phyloP scores from a whole-genome alignment of 495 filamentous ascomycete genomes.

The Penicillium coprophilum region DNA sequence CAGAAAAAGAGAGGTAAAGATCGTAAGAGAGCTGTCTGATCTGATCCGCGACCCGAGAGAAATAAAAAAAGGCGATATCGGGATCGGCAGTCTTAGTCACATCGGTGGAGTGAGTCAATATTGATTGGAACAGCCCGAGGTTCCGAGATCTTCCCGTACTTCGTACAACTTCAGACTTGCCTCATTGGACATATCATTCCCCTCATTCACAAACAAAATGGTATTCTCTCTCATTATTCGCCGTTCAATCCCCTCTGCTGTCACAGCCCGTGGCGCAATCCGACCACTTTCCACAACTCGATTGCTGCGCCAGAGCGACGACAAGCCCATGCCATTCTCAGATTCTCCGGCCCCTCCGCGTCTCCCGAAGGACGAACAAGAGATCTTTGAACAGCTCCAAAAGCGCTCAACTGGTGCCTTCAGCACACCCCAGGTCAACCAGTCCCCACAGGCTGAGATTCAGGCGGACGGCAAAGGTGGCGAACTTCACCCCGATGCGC shows the following conservation, averaged over 20 bases:
- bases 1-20: constrained; percentile 3
- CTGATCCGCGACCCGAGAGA: constrained; percentile 14
- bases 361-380: constrained; percentile 84
- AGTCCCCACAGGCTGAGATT: constrained; percentile 35
- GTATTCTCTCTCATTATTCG: constrained; percentile 15
- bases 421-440: constrained; percentile 55
- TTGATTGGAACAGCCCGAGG: constrained; percentile 5
- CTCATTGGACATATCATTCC: constrained; percentile 6
- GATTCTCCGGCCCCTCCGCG: constrained; percentile 72
- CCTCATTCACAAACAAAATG: constrained; percentile 19
- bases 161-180: constrained; percentile 6
- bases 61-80: constrained; percentile 40
- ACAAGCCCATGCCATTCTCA: constrained; percentile 41
- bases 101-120: constrained; percentile 22
- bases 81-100: constrained; percentile 34
- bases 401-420: constrained; percentile 69
- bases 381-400: constrained; percentile 88
- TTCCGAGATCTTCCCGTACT: background rate
- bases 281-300: constrained; percentile 39
- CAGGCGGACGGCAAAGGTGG: constrained; percentile 54
- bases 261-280: constrained; percentile 22
- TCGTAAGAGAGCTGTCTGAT: constrained; percentile 1
- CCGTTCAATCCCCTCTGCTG: constrained; percentile 22
- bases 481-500: constrained; percentile 68
- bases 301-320: constrained; percentile 27